These are phyloP conservation scores for Irpex rosettiformis DNA, from an alignment of 1,284 basidiomycete species.

Conservation along the genomic window DNA sequence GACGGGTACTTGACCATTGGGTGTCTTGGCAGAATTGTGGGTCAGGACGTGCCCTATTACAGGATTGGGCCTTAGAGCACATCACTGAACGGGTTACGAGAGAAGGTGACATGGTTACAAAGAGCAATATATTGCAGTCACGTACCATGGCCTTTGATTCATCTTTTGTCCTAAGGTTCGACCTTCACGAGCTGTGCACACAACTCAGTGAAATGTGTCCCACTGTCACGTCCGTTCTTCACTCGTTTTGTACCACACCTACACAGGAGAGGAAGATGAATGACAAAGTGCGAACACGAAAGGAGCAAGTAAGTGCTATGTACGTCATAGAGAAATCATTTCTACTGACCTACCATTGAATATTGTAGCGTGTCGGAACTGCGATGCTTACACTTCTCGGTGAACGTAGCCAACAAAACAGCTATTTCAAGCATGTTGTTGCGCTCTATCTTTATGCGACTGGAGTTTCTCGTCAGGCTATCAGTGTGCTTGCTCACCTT, in stretches of 20 bases:
- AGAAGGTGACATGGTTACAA: neutral
- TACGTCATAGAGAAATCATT: neutral
- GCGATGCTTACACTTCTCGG: conserved; percentile 19
- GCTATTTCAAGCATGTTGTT: conserved; percentile 23
- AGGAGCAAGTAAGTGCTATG: neutral
- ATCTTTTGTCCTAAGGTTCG: conserved; percentile 2
- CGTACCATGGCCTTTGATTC: conserved; percentile 1
- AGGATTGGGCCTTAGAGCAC: neutral
- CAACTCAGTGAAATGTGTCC: neutral
- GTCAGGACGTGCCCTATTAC: neutral
- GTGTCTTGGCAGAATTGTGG: neutral
- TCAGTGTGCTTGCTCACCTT: conserved; percentile 25
- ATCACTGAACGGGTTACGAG: neutral
- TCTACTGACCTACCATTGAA: neutral
- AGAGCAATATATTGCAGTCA: conserved; percentile 1
- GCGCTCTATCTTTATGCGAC: conserved; percentile 32
- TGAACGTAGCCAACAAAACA: conserved; percentile 31
- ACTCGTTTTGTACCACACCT: conserved; percentile 6
- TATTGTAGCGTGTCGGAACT: conserved; percentile 9
- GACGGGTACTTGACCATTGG: neutral
- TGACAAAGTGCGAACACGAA: neutral
- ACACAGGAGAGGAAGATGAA: neutral
- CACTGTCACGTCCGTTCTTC: neutral
- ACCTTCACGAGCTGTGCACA: neutral
- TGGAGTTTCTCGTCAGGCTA: conserved; percentile 27